Conservation (phyloP, 768 basidiomycete genomes). For the Lactifluus subvellereus region DNA sequence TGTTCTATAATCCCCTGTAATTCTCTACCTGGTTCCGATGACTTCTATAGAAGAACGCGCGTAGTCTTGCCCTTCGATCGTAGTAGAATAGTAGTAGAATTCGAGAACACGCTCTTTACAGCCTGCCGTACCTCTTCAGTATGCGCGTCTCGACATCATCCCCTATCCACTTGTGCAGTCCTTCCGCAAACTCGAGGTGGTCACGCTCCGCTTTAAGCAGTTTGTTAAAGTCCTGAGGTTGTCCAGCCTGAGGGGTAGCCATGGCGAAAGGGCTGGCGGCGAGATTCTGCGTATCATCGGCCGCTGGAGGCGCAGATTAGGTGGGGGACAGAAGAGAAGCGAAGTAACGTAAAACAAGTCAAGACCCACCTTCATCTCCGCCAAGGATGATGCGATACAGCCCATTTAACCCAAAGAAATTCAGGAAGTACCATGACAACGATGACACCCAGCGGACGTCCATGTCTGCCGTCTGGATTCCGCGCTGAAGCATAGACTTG, state of each 20-base stretch:
- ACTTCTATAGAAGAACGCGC: conserved; percentile 2
- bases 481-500: conserved; percentile 96
- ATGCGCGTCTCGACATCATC: conserved; percentile 75
- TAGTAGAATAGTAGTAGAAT: conserved; percentile 1
- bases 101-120: conserved; percentile 29
- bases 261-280: conserved; percentile 61
- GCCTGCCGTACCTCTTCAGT: conserved; percentile 69
- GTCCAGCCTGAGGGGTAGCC: conserved; percentile 41
- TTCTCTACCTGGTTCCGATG: background rate
- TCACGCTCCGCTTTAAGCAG: conserved; percentile 88
- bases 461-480: conserved; percentile 92
- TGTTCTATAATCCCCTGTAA: background rate
- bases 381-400: conserved; percentile 92
- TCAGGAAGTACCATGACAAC: conserved; percentile 98
- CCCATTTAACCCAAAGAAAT: conserved; percentile 96
- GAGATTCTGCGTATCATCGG: conserved; percentile 74
- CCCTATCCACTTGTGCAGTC: conserved; percentile 78
- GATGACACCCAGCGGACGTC: conserved; percentile 99
- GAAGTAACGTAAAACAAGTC: conserved; percentile 18
- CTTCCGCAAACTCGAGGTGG: conserved; percentile 88
- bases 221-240: conserved; percentile 82
- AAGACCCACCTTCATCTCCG: conserved; percentile 70
- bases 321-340: conserved; percentile 14
- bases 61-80: background rate
- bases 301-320: conserved; percentile 43